A percentile compares a stretch with the other conserved stretches of the same genome.
Conservation (phyloP, 2,329 filamentous ascomycete species). For the Colletotrichum melonis region DNA sequence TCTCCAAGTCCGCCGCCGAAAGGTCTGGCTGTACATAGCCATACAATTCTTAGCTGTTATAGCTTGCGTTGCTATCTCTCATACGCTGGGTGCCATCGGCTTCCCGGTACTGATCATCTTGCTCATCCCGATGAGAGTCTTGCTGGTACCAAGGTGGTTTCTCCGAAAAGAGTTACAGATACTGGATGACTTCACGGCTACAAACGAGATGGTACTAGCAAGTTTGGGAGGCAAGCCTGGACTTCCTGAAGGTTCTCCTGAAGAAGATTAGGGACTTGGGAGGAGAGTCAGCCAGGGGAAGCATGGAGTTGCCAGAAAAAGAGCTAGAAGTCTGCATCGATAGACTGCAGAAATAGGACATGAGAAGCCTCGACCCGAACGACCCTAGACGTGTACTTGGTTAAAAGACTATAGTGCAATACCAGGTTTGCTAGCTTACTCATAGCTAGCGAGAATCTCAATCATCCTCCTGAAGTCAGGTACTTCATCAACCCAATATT, state of each 20-base stretch:
- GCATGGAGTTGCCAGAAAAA: conserved; percentile 38
- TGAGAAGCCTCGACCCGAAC: too few species aligned
- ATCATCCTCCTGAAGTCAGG: background rate
- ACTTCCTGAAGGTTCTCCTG: conserved; percentile 44
- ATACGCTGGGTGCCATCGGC: conserved; percentile 69
- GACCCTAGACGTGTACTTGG: too few species aligned
- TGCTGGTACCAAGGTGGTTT: conserved; percentile 62
- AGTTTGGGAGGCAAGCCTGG: conserved; percentile 61
- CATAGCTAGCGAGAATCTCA: too few species aligned
- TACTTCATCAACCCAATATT: background rate
- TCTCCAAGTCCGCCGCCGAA: conserved; percentile 52
- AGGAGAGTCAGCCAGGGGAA: conserved; percentile 33
- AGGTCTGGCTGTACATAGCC: conserved; percentile 61
- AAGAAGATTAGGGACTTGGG: conserved; percentile 39
- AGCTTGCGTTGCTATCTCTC: conserved; percentile 67
- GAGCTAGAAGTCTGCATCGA: conserved; percentile 38
- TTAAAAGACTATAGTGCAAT: too few species aligned
- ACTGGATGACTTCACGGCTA: conserved; percentile 65
- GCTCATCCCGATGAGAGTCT: conserved; percentile 65
- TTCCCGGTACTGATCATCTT: conserved; percentile 69
- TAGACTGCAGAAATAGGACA: background rate
- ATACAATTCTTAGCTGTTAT: conserved; percentile 63
- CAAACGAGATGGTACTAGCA: conserved; percentile 63
- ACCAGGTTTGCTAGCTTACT: too few species aligned
- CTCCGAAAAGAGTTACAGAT: conserved; percentile 57